These are phyloP conservation scores for Ploettnerulaceae sp. DNA, from an alignment of 2,329 filamentous ascomycete genomes.

Conservation along the genomic window DNA sequence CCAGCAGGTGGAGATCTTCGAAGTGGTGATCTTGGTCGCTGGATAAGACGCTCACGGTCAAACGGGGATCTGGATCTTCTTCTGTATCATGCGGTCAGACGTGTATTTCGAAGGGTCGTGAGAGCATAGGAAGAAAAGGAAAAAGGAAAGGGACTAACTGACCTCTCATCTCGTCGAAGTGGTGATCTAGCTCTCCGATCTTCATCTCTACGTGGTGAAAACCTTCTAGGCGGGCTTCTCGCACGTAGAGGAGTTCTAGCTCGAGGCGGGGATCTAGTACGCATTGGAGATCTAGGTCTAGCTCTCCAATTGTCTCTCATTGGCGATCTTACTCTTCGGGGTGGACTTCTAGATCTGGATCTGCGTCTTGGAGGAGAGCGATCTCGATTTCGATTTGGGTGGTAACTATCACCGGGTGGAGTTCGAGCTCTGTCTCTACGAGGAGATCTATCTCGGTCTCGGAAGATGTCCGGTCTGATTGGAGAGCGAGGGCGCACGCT, in stretches of 20 bases:
- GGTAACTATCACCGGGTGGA: conserved; percentile 29
- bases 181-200: conserved; percentile 37
- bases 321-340: conserved; percentile 31
- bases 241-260: conserved; percentile 35
- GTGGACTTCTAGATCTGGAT: conserved; percentile 29
- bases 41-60: conserved; percentile 29
- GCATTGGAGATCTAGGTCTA: conserved; percentile 28
- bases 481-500: conserved; percentile 28
- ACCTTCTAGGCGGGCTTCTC: conserved; percentile 32
- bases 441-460: conserved; percentile 26
- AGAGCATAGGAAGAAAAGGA: no score
- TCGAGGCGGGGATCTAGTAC: conserved; percentile 20
- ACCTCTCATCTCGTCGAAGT: conserved; percentile 32
- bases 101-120: not conserved
- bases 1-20: conserved; percentile 35
- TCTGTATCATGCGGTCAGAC: conserved; percentile 17
- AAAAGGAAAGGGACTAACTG: not conserved
- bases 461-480: conserved; percentile 18
- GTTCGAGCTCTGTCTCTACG: conserved; percentile 26
- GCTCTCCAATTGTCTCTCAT: conserved; percentile 28
- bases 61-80: conserved; percentile 35
- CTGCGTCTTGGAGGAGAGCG: conserved; percentile 31
- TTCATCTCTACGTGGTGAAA: conserved; percentile 36
- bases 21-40: conserved; percentile 32
- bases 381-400: conserved; percentile 29